Base-by-base conservation (phyloP, 768 basidiomycete genomes). In the Termitomyces titanicus region DNA sequence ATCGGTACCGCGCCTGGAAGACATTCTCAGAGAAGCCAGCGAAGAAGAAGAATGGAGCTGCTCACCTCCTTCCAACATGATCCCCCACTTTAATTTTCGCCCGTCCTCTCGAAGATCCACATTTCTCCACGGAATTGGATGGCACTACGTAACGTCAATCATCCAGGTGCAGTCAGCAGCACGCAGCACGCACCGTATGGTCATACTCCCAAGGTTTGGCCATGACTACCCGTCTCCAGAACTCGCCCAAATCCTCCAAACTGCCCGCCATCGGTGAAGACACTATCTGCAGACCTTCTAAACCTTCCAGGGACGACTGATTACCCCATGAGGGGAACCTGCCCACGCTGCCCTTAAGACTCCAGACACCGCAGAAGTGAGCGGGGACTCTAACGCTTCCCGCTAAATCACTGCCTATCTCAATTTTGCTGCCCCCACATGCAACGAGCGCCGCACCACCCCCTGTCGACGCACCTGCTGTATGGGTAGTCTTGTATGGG, bases 351-450 rank as follows among this genome's bases (percentile, higher is more conserved):
- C 81, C 75, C 63, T 84, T 86, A 61, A 88, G 74, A 42, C 82
- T 75, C 74, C 82, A 89, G 2, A 86, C 70, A 2, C 88, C 89
- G 57, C 86, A 87, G 60, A 84, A 88, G 59, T 88, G 84, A 13
- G 89, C 82, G 3, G 89, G 89, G 25, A 82, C 79, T 48, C 89
- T 79, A 37, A 89, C 80, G 51, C 84, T 86, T 10, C 89, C 90
- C 2, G 82, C 89, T 27, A 90, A 71, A 61, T 91, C 89, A 4
- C 87, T 82, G 1, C 88, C 89, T 35, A 90, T 77, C 37, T 88
- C 88, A 20, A 88, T 76, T 61, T 83, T 80, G 37, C 79, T 78
- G 10, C 86, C 86, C 1, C 85, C 83, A 47, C 79, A 73, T 0
- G 87, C 87, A 0, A 90, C 63, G 1, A 89, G 76, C 1, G 87